These are phyloP conservation scores for Mucor velutinosus DNA, from an alignment of 371 early-diverging fungal species.

Conservation along the genomic window DNA sequence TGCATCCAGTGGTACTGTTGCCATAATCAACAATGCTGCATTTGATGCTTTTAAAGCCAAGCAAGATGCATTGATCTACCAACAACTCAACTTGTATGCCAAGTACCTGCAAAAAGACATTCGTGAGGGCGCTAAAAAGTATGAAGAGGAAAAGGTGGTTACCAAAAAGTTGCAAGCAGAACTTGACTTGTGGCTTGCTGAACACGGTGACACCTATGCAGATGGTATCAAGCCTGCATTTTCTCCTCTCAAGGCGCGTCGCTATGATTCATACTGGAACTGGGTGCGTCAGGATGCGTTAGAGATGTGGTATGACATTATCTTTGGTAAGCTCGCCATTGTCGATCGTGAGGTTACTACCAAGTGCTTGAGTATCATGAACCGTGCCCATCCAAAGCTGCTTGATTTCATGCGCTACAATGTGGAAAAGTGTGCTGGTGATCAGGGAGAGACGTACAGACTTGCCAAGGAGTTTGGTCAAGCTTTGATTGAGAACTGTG, in stretches of 20 bases:
- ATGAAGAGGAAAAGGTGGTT: slow-evolving; percentile 70
- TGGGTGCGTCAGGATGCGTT: slow-evolving; percentile 96
- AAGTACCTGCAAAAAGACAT: slow-evolving; percentile 89
- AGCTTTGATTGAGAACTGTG: slow-evolving; percentile 87
- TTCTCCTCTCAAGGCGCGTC: slow-evolving; percentile 82
- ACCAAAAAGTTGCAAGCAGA: slow-evolving; percentile 77
- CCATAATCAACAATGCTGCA: slow-evolving; percentile 87
- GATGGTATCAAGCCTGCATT: slow-evolving; percentile 89
- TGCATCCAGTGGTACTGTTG: slow-evolving; percentile 61
- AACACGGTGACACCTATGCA: slow-evolving; percentile 88
- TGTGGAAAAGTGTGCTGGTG: slow-evolving; percentile 71
- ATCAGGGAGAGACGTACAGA: slow-evolving; percentile 82
- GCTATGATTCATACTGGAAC: slow-evolving; percentile 96
- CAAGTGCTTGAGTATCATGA: slow-evolving; percentile 90
- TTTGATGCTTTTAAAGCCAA: slow-evolving; percentile 82
- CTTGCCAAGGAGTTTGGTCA: slow-evolving; percentile 81
- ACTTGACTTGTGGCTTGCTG: slow-evolving; percentile 86
- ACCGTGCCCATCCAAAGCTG: slow-evolving; percentile 82
- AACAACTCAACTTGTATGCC: slow-evolving; percentile 88
- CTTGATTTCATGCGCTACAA: slow-evolving; percentile 88
- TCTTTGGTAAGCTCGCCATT: slow-evolving; percentile 87
- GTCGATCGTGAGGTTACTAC: slow-evolving; percentile 94
- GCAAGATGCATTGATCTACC: slow-evolving; percentile 78
- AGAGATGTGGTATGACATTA: slow-evolving; percentile 87
- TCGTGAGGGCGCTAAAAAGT: slow-evolving; percentile 74